Base-by-base conservation (phyloP, 73 alveolate genomes). In the Diophrys sp. region DNA sequence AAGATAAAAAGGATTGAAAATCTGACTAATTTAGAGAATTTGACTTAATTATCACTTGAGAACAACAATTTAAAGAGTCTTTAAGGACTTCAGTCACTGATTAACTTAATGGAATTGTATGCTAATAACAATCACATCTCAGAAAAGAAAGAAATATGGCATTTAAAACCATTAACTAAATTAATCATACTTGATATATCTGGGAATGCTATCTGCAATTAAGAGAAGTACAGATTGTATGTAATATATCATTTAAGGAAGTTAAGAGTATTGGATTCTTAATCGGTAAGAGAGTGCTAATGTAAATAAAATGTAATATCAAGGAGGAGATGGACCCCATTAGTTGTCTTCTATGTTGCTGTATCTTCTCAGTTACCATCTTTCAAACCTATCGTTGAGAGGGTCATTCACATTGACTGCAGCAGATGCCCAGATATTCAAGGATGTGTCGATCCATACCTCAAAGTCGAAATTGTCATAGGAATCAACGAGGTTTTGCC, bases 91-190 rank as follows among this genome's bases (percentile, higher is more conserved):
- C 96, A 94, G n/a, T 83, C 75, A 29, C 80, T 93, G 56, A 78
- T 76, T 74, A 88, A 81, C 71, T 89, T 96, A 57, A 90, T 93
- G 95, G 99, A 94, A 77, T 89, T 96, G 55, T 96, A 94, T 82
- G 81, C 93, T 31, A 97, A 96, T 14, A 96, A 96, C 85, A 96
- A 96, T 78, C 90, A 79, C 33, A 94, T 96, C 0, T 33, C 72
- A 0, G 93, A 90, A 31, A 30, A 75, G 29, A 92, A 92, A 77
- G 96, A 92, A 73, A 62, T 92, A 24, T 56, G 70, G 24, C 75
- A 82, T 66, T 81, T 92, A 24, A 92, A 90, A 72, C 76, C 62
- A n/a, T 80, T 92, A 0, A 57, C 83, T 31, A 75, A 89, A 56
- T 81, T 92, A 30, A 92, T 92, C 29, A 92, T 92, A 14, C 81